phyloP scores from a whole-genome alignment of 2,329 filamentous ascomycete species.

The Pseudopyricularia cyperi region DNA sequence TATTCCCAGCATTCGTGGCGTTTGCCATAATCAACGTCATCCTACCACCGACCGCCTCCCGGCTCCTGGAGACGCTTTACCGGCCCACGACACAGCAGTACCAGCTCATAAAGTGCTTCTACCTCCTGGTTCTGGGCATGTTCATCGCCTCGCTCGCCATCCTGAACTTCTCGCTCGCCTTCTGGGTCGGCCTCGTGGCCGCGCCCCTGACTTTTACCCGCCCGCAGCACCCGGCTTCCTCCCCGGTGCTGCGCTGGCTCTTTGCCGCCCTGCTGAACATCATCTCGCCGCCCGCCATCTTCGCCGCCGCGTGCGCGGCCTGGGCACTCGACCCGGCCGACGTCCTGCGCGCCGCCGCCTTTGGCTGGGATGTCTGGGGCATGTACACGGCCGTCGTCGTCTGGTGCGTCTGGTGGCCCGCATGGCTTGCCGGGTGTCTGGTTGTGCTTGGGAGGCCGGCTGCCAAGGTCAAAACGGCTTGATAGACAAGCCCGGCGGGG shows the following conservation, averaged over 20 bases:
- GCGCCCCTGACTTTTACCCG: slow-evolving; percentile 66
- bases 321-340: slow-evolving; percentile 31
- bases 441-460: slow-evolving; percentile 31
- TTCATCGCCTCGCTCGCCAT: slow-evolving; percentile 87
- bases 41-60: slow-evolving; percentile 44
- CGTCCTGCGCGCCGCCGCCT: slow-evolving; percentile 60
- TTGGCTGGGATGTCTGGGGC: slow-evolving; percentile 81
- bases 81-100: slow-evolving; percentile 55
- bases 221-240: slow-evolving; percentile 18
- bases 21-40: slow-evolving; percentile 42
- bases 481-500: too few species aligned
- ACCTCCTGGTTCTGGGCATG: slow-evolving; percentile 82
- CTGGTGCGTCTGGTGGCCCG: slow-evolving; percentile 95
- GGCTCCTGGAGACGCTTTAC: slow-evolving; percentile 34
- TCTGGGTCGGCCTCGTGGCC: slow-evolving; percentile 70
- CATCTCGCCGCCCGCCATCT: slow-evolving; percentile 48
- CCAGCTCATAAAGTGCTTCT: slow-evolving; percentile 76
- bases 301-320: slow-evolving; percentile 29
- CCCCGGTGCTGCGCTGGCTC: slow-evolving; percentile 23
- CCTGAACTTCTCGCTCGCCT: slow-evolving; percentile 84
- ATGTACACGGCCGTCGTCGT: slow-evolving; percentile 80
- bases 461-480: not conserved
- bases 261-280: slow-evolving; percentile 41
- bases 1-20: slow-evolving; percentile 42
- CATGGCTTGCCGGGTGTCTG: slow-evolving; percentile 59